Conservation (phyloP, 2,329 filamentous ascomycete genomes). For the Trichoderma asperellum region DNA sequence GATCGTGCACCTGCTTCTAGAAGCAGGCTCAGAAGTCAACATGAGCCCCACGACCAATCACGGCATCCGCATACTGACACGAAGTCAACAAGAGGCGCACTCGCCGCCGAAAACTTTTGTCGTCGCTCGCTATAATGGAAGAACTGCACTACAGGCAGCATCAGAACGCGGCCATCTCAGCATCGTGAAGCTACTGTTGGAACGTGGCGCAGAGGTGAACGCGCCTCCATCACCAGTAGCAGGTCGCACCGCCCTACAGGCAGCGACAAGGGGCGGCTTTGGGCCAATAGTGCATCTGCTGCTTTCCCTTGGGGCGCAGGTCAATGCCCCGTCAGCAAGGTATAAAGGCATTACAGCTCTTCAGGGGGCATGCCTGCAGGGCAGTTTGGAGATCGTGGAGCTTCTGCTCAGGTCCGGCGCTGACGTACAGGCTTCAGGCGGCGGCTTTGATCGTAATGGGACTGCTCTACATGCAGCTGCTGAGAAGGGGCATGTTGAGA, state of each 20-base stretch:
- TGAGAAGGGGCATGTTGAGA: conserved; percentile 4
- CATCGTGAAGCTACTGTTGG: conserved; percentile 25
- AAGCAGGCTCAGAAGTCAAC: conserved; percentile 7
- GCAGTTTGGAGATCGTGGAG: conserved; percentile 34
- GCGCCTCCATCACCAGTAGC: conserved; percentile 22
- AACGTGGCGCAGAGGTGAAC: conserved; percentile 43
- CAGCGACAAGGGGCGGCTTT: conserved; percentile 39
- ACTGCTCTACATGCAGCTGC: conserved; percentile 35
- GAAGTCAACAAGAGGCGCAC: not conserved
- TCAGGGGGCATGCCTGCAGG: conserved; percentile 43
- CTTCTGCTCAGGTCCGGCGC: conserved; percentile 39
- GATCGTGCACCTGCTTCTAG: conserved; percentile 25
- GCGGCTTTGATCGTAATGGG: not conserved
- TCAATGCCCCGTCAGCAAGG: conserved; percentile 42
- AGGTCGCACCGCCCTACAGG: conserved; percentile 41
- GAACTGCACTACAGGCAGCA: conserved; percentile 31
- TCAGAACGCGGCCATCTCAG: conserved; percentile 18
- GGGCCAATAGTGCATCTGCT: conserved; percentile 31
- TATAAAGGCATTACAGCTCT: conserved; percentile 45
- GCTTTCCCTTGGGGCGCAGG: conserved; percentile 39
- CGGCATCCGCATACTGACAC: conserved; percentile 5
- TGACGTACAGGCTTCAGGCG: conserved; percentile 36
- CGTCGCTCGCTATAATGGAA: conserved; percentile 21
- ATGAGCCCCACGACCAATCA: conserved; percentile 9
- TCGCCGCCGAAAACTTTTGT: not conserved